Evolutionary conservation across 108 stramenopile species (phyloP), one percentile per base, ranked within the genome.

Genomic region (Nitzschia putrida): DNA sequence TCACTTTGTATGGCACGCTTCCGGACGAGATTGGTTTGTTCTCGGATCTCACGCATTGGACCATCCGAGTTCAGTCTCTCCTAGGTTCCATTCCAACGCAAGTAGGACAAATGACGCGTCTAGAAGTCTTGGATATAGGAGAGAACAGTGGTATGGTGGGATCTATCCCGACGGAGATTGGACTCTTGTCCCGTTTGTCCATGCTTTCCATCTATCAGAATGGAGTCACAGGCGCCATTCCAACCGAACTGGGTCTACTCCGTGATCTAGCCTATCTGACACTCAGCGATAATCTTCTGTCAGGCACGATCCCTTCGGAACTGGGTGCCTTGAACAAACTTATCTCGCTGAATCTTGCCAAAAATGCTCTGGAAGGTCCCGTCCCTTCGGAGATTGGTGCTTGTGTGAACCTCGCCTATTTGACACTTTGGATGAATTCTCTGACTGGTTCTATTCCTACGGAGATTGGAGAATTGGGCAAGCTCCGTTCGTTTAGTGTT

Each of bases 221-320:
- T 45, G 11, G 25, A 1, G 54, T 90, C 26, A 73, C 75, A 11
- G 89, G 89, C 21, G 29, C 66, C 5, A 76, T 90, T 6, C 89
- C 89, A 18, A n/a, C 68, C 22, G 83, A 84, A 57, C 25, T 88
- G 23, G 68, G 70, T 11, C 50, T 58, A 7, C 55, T 87, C 22
- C 56, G 69, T 14, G 61, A 74, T 56, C 77, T 90, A 0, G 21
- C 69, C 57, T 66, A 64, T 29, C 64, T 90, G 8, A 81, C 71
- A 26, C 14, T 90, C 8, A 76, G 67, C 12, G 61, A 82, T 42
- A 90, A 90, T 59, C 68, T 63, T 45, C 59, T 90, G 6, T 76
- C 84, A 8, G 89, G 89, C 16, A 82, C 69, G 22, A 76, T 90
- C 43, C 72, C 85, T 25, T 52, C 57, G 22, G 81, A 81, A 10